Percentiles rank a stretch among this genome's conserved stretches.
Conservation (phyloP, 441 rosid species). For the Rhodomyrtus psidioides region DNA sequence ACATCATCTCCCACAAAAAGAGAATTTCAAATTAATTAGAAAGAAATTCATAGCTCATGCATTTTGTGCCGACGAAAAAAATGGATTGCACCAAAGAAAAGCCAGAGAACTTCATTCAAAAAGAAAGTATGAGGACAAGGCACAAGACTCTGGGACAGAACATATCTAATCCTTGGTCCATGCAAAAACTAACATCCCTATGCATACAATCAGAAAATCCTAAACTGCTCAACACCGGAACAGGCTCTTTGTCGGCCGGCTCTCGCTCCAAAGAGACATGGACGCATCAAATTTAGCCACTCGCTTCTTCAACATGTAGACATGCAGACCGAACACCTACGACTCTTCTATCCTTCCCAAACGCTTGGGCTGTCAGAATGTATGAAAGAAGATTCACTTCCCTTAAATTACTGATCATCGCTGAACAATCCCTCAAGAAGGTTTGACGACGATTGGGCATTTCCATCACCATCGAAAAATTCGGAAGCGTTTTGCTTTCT, state of each 20-base stretch:
- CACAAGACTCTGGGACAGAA: background rate
- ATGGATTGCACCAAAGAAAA: background rate
- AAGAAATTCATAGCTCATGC: background rate
- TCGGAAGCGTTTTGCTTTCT: slow-evolving; percentile 46
- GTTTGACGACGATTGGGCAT: slow-evolving; percentile 32
- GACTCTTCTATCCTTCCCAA: background rate
- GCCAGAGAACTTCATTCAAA: background rate
- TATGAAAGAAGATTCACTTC: background rate
- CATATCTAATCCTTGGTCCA: background rate
- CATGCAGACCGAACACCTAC: background rate
- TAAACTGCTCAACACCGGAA: background rate
- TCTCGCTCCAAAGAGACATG: background rate
- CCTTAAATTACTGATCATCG: slow-evolving; percentile 22
- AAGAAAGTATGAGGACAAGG: background rate
- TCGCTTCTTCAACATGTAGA: background rate
- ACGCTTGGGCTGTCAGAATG: background rate
- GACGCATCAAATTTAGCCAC: background rate
- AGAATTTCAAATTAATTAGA: background rate
- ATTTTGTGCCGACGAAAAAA: background rate
- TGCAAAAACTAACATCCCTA: background rate
- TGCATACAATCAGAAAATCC: background rate
- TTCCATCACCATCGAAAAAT: slow-evolving; percentile 49
- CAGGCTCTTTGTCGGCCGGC: background rate
- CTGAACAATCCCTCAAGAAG: slow-evolving; percentile 51
- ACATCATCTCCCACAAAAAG: background rate